Evolutionary conservation across 2,329 filamentous ascomycete genomes (phyloP), one percentile per base, ranked within the genome.

Genomic region (Paraconiothyrium sp.): DNA sequence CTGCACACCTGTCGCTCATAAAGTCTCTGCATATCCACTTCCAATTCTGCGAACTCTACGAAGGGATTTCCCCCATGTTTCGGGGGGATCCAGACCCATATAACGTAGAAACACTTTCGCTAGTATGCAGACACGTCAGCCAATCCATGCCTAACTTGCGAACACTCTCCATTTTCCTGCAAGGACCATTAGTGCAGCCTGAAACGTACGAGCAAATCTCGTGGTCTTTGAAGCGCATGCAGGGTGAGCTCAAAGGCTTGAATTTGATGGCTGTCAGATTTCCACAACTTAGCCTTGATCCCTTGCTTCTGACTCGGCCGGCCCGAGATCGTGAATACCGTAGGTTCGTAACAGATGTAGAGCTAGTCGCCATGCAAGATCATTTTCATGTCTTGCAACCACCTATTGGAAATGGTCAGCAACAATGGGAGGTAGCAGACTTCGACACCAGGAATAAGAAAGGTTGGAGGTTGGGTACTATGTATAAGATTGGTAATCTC

Each of bases 51-150:
- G 43, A 46, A 46, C 43, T 22, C 43, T 24, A 22, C 43, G 20
- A 46, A 9, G 20, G 20, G 1, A 1, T 8, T 24, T 22, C 43
- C 6, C n/a, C 6, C 43, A 24, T 22, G n/a, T 46, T 46, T 1
- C 16, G 43, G 43, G 43, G 43, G 20, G 43, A 46, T 24, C 43
- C 43, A 24, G 43, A 46, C 43, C 43, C 43, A 22, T 46, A 46
- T 46, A 46, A 46, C 20, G 43, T 22, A 46, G 8, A 7, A 46
- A 46, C 43, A 22, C 24, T 46, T 46, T 22, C 43, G 22, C 20
- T 46, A 46, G 43, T 46, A 46, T 46, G 43, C 43, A 46, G 43
- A 24, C 43, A 46, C n/a, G 43, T 46, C 43, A 46, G 43, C 43
- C 43, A 46, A 46, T 46, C 43, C 43, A 46, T 46, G 43, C 43